These are phyloP conservation scores for Elaeis oleifera DNA, from an alignment of 202 grass and related monocot genomes.

Conservation along the genomic window DNA sequence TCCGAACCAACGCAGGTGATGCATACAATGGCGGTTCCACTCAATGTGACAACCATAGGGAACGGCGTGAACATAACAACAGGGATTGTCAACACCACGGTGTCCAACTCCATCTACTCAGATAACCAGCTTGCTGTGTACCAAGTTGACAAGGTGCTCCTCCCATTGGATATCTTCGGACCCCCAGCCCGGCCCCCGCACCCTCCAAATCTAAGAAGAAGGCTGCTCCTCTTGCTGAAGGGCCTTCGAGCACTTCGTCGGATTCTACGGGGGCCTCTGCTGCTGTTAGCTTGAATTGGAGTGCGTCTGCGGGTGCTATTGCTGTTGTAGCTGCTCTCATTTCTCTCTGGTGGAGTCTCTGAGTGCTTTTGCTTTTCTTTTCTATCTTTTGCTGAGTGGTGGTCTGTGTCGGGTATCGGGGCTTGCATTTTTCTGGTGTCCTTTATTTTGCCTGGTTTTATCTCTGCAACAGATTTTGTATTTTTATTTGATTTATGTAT, in stretches of 20 bases:
- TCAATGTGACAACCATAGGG: constrained; percentile 62
- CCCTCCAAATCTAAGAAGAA: constrained; percentile 40
- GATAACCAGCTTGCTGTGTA: constrained; percentile 62
- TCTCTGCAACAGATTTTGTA: too few relatives aligned
- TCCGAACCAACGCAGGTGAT: constrained; percentile 80
- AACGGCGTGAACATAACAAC: constrained; percentile 83
- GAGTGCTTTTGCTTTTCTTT: background rate
- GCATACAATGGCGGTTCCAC: constrained; percentile 39
- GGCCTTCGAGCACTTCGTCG: constrained; percentile 3
- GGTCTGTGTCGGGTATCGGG: too few relatives aligned
- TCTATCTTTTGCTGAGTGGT: background rate
- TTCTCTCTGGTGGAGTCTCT: constrained; percentile 6
- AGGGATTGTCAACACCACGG: constrained; percentile 59
- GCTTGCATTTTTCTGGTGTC: too few relatives aligned
- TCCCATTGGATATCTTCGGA: constrained; percentile 50
- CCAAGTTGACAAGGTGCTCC: constrained; percentile 67
- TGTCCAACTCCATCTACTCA: constrained; percentile 54
- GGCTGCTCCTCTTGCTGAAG: background rate
- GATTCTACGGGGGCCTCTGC: constrained; percentile 7
- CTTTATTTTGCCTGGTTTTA: too few relatives aligned
- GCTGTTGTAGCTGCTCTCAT: background rate
- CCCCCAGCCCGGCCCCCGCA: constrained; percentile 38
- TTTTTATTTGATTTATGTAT: too few relatives aligned
- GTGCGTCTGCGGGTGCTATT: background rate
- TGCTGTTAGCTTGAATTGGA: background rate